Conservation (phyloP, 148 eudicot genomes). For the Rhododendron vialii region DNA sequence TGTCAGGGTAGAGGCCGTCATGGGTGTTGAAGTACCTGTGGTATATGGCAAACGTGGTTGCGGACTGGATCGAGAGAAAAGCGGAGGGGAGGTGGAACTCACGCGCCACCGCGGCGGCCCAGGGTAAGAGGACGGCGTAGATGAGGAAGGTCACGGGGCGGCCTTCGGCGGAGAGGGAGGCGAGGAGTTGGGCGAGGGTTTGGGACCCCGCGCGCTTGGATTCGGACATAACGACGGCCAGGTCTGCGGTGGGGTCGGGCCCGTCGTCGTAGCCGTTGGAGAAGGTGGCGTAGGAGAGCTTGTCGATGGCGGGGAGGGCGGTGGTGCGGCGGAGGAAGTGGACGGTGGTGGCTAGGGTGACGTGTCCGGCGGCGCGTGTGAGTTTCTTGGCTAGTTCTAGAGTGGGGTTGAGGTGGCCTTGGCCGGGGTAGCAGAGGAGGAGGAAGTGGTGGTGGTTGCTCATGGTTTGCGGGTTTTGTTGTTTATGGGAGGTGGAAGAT, state of each 20-base stretch:
- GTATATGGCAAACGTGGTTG: conserved; percentile 42
- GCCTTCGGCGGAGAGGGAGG: conserved; percentile 17
- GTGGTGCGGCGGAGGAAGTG: conserved; percentile 5
- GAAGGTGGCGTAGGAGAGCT: conserved; percentile 20
- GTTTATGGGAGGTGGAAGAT: neutral
- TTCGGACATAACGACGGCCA: conserved; percentile 8
- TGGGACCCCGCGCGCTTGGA: conserved; percentile 24
- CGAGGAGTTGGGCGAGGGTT: neutral
- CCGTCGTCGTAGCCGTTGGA: conserved; percentile 40
- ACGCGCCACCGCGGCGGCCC: conserved; percentile 20
- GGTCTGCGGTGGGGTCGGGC: too few species aligned
- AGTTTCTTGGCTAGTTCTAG: conserved; percentile 52
- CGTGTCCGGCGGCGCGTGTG: conserved; percentile 17
- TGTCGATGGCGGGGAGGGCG: conserved; percentile 21
- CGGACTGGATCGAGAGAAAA: conserved; percentile 57
- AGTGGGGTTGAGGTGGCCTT: conserved; percentile 60
- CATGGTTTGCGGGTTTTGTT: neutral
- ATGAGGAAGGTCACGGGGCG: conserved; percentile 40
- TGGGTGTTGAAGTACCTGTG: conserved; percentile 45
- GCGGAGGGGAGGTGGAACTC: conserved; percentile 39
- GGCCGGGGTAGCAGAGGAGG: conserved; percentile 25
- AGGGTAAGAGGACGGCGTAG: conserved; percentile 46
- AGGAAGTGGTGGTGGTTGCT: conserved; percentile 28
- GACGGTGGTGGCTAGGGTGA: conserved; percentile 41
- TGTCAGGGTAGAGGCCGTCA: conserved; percentile 14